Base-by-base conservation (phyloP, 345 rosid species). In the Rhizophora mangle region DNA sequence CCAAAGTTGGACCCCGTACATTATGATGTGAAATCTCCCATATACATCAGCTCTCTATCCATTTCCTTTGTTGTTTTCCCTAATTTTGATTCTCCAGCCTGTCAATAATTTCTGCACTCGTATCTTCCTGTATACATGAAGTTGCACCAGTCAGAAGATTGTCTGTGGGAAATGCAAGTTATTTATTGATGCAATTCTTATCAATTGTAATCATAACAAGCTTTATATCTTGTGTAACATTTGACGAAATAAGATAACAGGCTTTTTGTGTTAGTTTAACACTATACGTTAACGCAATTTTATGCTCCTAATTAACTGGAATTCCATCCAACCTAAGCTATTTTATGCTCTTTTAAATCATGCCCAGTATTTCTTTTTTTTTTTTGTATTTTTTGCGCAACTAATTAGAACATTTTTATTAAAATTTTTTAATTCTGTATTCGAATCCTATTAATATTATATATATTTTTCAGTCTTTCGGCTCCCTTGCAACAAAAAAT, bases 41-140 rank as follows among this genome's bases (percentile, higher is more conserved):
- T 92, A 47, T 37, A 72, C 24, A 65, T 95, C 26, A 67, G 82
- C 62, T 82, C 90, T 18, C 60, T 82, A 76, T 89, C 97, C 64
- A 85, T 95, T 61, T 78, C 96, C 6, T 92, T 95, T 79, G 66
- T 95, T 72, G 97, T 86, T 26, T 67, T 89, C 62, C 96, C 96
- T 18, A 85, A 80, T 78, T 88, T 89, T 67, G 93, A 87, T 71
- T 89, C 96, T 47, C 85, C 87, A 43, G 84, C 87, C 64, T 95
- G 99, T 81, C 73, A 62, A 13, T 88, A 76, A 72, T 67, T 49
- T 24, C 64, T 37, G 63, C 60, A 54, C 39, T 20, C 24, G 8
- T n/a, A 54, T 18, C 24, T 2, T 27, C 22, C 60, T 24, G 1
- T 74, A 64, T 53, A 61, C 62, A 49, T 56, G 71, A 67, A 49